These are phyloP conservation scores for Lactarius trivialis DNA, from an alignment of 768 basidiomycete species.

Conservation along the genomic window DNA sequence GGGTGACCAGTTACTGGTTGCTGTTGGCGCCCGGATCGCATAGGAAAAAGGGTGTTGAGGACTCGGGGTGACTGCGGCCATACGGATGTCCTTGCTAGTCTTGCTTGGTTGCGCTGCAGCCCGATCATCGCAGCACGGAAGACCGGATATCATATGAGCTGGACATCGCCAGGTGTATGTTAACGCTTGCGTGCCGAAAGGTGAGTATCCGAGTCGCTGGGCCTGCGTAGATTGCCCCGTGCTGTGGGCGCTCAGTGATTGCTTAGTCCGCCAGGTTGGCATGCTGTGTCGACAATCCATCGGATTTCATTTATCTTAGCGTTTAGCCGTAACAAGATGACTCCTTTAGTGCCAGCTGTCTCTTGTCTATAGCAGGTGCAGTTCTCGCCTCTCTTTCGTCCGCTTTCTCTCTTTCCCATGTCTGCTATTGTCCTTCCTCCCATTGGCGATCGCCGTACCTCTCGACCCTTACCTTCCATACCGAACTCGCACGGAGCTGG, in stretches of 20 bases:
- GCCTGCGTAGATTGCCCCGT: background rate
- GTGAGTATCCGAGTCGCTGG: background rate
- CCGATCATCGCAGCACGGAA: background rate
- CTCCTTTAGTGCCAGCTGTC: background rate
- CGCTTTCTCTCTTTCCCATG: background rate
- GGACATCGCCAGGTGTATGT: background rate
- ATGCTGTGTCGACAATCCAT: background rate
- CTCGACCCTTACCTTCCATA: constrained; percentile 5
- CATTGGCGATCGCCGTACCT: background rate
- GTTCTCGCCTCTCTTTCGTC: background rate
- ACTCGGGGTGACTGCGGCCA: no score
- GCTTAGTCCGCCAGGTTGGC: background rate
- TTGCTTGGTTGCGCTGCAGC: background rate
- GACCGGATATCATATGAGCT: background rate
- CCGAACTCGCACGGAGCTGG: background rate
- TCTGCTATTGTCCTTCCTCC: background rate
- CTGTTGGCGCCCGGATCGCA: background rate
- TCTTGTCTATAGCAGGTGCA: background rate
- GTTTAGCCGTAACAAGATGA: background rate
- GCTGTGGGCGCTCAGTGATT: background rate
- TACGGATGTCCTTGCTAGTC: background rate
- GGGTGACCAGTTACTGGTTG: no score
- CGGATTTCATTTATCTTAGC: background rate
- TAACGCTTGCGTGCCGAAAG: background rate
- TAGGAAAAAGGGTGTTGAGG: background rate